A percentile compares a stretch with the other conserved stretches of the same genome.
phyloP scores from a whole-genome alignment of 2,329 filamentous ascomycete species.

The Hypoxylon sp. region DNA sequence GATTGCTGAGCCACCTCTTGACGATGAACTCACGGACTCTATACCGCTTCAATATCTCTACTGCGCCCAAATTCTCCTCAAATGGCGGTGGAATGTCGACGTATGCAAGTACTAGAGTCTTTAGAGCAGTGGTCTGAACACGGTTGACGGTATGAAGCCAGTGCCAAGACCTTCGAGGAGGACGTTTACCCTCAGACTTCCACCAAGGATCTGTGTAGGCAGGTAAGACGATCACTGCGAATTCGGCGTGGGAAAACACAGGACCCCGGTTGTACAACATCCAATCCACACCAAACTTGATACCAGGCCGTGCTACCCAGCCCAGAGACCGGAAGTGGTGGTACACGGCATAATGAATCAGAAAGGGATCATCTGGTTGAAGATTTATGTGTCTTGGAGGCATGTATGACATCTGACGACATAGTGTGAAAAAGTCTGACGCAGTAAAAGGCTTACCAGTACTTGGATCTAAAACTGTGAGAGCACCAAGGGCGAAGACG shows the following conservation, averaged over 20 bases:
- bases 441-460: slow-evolving; percentile 64
- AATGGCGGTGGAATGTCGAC: slow-evolving; percentile 87
- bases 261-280: slow-evolving; percentile 94
- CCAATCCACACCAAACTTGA: slow-evolving; percentile 96
- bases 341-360: slow-evolving; percentile 89
- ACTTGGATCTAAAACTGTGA: slow-evolving; percentile 71
- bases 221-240: slow-evolving; percentile 86
- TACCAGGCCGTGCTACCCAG: slow-evolving; percentile 92
- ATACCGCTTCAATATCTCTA: slow-evolving; percentile 76
- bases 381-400: slow-evolving; percentile 69
- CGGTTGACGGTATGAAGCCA: slow-evolving; percentile 92
- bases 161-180: slow-evolving; percentile 74
- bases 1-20: slow-evolving; percentile 86
- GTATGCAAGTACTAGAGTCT: slow-evolving; percentile 90
- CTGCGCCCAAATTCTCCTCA: slow-evolving; percentile 69
- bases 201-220: slow-evolving; percentile 84
- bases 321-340: slow-evolving; percentile 96
- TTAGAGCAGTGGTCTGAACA: slow-evolving; percentile 89
- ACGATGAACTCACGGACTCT: slow-evolving; percentile 85
- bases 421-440: slow-evolving; percentile 74
- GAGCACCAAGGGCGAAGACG: slow-evolving; percentile 81
- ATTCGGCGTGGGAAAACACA: slow-evolving; percentile 95
- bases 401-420: slow-evolving; percentile 78
- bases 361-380: slow-evolving; percentile 84
- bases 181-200: slow-evolving; percentile 69